These are phyloP conservation scores for Fusarium brevicatenulatum DNA, from an alignment of 2,329 filamentous ascomycete species.

Conservation along the genomic window DNA sequence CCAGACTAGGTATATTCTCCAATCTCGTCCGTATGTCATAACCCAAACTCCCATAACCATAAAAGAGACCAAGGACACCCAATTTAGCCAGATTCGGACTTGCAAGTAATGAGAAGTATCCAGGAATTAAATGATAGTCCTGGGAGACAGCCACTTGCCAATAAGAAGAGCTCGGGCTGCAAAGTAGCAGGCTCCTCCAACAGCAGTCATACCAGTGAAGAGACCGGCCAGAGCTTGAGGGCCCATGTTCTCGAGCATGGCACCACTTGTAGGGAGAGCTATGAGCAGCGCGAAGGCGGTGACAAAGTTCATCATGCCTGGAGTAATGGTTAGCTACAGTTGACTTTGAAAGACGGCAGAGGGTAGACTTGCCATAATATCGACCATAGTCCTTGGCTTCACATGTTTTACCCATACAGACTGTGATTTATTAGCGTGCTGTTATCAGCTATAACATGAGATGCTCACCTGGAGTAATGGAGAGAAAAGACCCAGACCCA, in stretches of 20 bases:
- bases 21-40: background rate
- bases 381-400: slow-evolving; percentile 58
- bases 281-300: slow-evolving; percentile 58
- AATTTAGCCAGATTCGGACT: background rate
- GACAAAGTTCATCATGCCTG: slow-evolving; percentile 59
- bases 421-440: slow-evolving; percentile 33
- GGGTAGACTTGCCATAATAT: slow-evolving; percentile 47
- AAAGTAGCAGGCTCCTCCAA: slow-evolving; percentile 49
- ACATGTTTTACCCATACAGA: slow-evolving; percentile 59
- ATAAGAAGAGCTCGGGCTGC: slow-evolving; percentile 43
- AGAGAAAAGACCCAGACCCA: slow-evolving; percentile 60
- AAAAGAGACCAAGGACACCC: background rate
- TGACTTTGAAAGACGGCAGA: background rate
- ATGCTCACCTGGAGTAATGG: slow-evolving; percentile 48
- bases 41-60: background rate
- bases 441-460: background rate
- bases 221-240: slow-evolving; percentile 57
- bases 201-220: slow-evolving; percentile 54
- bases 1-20: background rate
- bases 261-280: slow-evolving; percentile 57
- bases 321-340: background rate
- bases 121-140: slow-evolving; percentile 26
- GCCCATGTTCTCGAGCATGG: slow-evolving; percentile 57
- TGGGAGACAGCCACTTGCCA: slow-evolving; percentile 38
- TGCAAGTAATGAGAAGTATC: background rate